Base-by-base conservation (phyloP, 2,329 filamentous ascomycete species). In the Aureobasidium namibiae region DNA sequence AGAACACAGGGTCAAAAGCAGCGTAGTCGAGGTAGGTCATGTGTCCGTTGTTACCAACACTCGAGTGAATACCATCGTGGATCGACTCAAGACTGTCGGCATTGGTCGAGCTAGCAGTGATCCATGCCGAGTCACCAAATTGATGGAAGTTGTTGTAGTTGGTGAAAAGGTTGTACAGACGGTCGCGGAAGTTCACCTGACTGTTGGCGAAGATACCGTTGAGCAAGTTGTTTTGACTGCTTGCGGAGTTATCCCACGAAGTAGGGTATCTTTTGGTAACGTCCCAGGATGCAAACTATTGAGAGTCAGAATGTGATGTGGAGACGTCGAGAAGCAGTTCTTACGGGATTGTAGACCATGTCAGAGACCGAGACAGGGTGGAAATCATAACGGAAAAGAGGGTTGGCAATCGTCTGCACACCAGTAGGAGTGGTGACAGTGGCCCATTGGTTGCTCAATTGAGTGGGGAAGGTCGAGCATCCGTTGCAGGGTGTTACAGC, bases 1-100 rank as follows among this genome's bases (percentile, higher is more conserved):
- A 89, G 72, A 92, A 92, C 13, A 89, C 75, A 0, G 89, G 89
- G 67, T 95, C 90, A 68, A 90, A 95, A 0, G 87, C 82, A 1
- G 89, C 88, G 65, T 87, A 87, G 18, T 84, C 82, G 33, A 85
- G 83, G 70, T 82, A 87, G 42, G 80, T 82, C 82, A 88, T 87
- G 65, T 90, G 87, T 1, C 87, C 86, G 36, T 79, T 78, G 61
- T 73, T 70, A 56, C 80, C 88, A 3, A 80, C 76, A 50, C 80
- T 76, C 33, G 79, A 79, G 63, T 80, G 78, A 34, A 80, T 73
- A 31, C 67, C 70, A 64, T 78, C 76, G 63, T 80, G 78, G 23
- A 80, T 64, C 24, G 70, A 70, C 61, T 80, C 78, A 3, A 80
- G 61, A 11, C 85, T 89, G 68, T 89, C 87, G 53, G 80, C 80